Evolutionary conservation across 345 rosid genomes (phyloP), one percentile per base, ranked within the genome.

Genomic region (Nephelium lappaceum): DNA sequence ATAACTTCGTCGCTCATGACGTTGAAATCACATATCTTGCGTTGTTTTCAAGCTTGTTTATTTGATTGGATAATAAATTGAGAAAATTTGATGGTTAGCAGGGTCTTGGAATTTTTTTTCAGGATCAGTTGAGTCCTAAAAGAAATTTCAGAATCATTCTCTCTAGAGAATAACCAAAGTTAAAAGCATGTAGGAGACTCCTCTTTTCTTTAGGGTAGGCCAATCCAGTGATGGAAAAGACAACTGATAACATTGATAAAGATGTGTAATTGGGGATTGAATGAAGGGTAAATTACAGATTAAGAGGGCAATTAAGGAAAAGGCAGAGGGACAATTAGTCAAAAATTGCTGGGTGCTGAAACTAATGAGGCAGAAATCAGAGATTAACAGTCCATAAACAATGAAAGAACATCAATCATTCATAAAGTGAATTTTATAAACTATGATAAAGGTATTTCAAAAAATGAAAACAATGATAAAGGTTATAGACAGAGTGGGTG

Each of bases 321-420:
- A 61, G 2, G n/a, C 5, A 24, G 23, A n/a, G 76, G 58, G 71
- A 78, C 76, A 71, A 8, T 19, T 61, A 45, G 83, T 82, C 83
- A 79, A 82, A 64, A 21, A 25, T 49, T 14, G 19, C 5, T 1
- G 70, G 75, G 81, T 74, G 81, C 77, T 72, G 84, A 85, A 80
- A 76, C 77, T 72, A 78, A 80, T 75, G 84, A 62, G 69, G 38
- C 69, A 75, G 68, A 67, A 71, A 69, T 19, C 8, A 61, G 38
- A 51, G 1, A 60, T 7, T 49, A 55, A 73, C 67, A 58, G 58
- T 66, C 47, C 15, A 67, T 19, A 77, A 70, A 23, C 72, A 74
- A 21, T 19, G 10, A 21, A 58, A 25, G 36, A 55, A 21, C 18
- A 71, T 66, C 79, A 79, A 76, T 60, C 53, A 62, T 47, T 47